Evolutionary conservation across 1,284 basidiomycete genomes (phyloP), one percentile per base, ranked within the genome.

Genomic region (Marasmius fiardii): DNA sequence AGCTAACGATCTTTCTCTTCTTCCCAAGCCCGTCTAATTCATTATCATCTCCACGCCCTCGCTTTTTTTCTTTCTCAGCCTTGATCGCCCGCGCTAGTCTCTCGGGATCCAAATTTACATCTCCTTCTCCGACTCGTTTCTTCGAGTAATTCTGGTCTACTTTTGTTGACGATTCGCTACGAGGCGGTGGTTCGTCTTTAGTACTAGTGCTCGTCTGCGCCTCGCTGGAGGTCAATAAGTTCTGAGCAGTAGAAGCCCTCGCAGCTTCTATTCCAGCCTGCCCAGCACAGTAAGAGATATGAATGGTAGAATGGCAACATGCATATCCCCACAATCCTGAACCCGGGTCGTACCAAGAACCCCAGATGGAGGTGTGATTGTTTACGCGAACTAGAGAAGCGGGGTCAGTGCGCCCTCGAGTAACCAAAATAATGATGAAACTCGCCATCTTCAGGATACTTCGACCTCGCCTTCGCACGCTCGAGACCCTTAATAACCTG

Each of bases 281-380:
- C 1, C 95, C 95, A 28, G 95, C 90, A 69, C 96, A 99, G 69
- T 99, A 99, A 8, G 94, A 95, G 48, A 92, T 78, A 65, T 93
- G 90, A 47, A 95, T 74, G 56, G 67, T 79, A 10, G 93, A 95
- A 68, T 97, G 95, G 68, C 97, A 99, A 72, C 97, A 99, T 28
- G 83, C 87, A 71, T 90, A 99, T 47, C 97, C 97, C 97, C 97
- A 99, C 56, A 77, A 70, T 10, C 86, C 84, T 1, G 80, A 76
- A 6, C 81, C 76, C 11, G 78, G 62, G 65, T 93, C 87, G 71
- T 92, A 98, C 87, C 88, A 99, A 33, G 96, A 98, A 26, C 97
- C 97, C 95, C 95, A 99, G 7, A 98, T 86, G 2, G 85, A 74
- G 0, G 88, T 93, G 67, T 99, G 97, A 68, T 99, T 99, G 72